Conservation (phyloP, 2,329 filamentous ascomycete species). For the Gnomoniopsis smithogilvyi region DNA sequence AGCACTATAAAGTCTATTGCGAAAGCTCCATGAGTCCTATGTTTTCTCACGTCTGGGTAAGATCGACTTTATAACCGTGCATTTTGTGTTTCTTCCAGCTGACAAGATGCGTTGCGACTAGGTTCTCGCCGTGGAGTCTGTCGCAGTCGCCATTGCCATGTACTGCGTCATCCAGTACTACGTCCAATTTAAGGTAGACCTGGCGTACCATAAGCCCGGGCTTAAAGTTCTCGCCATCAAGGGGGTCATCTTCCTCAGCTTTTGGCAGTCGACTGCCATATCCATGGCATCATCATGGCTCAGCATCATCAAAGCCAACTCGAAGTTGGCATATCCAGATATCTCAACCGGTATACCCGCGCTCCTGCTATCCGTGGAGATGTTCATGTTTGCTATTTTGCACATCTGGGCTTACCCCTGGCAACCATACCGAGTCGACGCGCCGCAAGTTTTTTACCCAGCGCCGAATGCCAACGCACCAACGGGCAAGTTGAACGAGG, state of each 20-base stretch:
- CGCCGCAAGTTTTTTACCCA: constrained; percentile 46
- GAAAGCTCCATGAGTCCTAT: constrained; percentile 72
- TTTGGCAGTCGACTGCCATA: constrained; percentile 69
- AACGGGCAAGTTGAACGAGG: constrained; percentile 39
- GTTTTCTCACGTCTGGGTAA: constrained; percentile 82
- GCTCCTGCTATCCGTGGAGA: constrained; percentile 76
- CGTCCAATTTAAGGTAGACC: constrained; percentile 65
- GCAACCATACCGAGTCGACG: constrained; percentile 58
- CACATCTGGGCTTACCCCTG: constrained; percentile 84
- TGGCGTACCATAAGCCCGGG: constrained; percentile 68
- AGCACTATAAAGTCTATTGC: constrained; percentile 71
- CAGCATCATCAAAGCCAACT: constrained; percentile 58
- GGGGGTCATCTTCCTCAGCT: constrained; percentile 85
- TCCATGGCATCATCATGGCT: constrained; percentile 51
- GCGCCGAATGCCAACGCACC: constrained; percentile 38
- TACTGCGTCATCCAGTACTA: constrained; percentile 89
- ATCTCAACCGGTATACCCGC: constrained; percentile 78
- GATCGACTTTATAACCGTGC: constrained; percentile 22
- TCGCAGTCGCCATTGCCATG: constrained; percentile 79
- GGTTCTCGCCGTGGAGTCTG: constrained; percentile 65
- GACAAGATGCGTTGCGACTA: constrained; percentile 26
- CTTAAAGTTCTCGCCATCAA: constrained; percentile 85
- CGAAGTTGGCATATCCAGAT: constrained; percentile 66
- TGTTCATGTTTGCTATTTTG: constrained; percentile 74
- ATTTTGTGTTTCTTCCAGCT: not conserved